Conservation (phyloP, 2,329 filamentous ascomycete genomes). For the Dothiorella sarmentorum region DNA sequence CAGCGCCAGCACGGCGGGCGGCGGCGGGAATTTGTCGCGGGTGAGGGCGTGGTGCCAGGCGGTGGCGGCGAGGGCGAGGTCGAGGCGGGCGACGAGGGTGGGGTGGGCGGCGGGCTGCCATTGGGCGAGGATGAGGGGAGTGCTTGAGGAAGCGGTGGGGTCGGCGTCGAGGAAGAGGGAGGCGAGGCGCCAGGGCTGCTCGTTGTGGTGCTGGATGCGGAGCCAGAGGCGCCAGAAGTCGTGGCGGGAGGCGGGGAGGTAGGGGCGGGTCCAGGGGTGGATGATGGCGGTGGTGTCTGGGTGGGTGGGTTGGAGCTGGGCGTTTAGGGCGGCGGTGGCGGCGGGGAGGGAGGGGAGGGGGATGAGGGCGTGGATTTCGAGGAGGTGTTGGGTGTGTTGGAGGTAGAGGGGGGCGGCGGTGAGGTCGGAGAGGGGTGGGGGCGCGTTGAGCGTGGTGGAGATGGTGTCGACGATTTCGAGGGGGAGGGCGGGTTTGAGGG, state of each 20-base stretch:
- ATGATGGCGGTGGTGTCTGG: neutral
- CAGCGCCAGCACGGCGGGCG: neutral
- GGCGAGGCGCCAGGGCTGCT: neutral
- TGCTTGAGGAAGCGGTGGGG: no score
- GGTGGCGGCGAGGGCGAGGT: neutral
- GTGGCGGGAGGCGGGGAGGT: neutral
- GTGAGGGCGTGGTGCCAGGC: neutral
- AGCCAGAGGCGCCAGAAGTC: conserved; percentile 6
- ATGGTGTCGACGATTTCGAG: neutral
- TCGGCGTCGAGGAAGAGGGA: neutral
- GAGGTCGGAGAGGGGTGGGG: neutral
- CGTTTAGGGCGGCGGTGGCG: neutral
- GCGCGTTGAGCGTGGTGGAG: neutral
- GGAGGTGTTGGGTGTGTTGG: neutral
- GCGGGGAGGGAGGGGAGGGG: neutral
- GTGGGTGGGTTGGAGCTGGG: neutral
- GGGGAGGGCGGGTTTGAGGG: neutral
- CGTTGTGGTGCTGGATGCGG: neutral
- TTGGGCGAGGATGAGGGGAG: neutral
- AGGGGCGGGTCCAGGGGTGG: neutral
- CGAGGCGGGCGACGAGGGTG: neutral
- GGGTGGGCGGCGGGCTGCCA: neutral
- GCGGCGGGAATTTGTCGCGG: neutral
- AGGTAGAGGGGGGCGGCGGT: neutral
- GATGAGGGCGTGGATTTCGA: neutral